Base-by-base conservation (phyloP, 2,329 filamentous ascomycete genomes). In the Leptographium radiaticola region DNA sequence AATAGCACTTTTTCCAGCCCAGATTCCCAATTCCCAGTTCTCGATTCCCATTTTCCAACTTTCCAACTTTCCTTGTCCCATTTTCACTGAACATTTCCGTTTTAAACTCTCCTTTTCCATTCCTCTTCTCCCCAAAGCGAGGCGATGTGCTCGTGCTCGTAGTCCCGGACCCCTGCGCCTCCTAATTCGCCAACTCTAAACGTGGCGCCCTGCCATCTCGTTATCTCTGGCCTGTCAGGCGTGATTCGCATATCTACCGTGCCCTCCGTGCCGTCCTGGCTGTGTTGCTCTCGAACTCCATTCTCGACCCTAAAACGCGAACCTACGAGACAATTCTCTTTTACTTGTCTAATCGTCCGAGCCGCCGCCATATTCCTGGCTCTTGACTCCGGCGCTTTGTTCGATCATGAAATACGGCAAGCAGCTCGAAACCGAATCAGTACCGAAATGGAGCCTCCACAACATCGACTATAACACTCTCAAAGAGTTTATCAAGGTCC, bases 401-500 rank as follows among this genome's bases (percentile, higher is more conserved):
- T 16, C 33, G 18, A 56, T 25, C 57, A 89, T 88, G 85, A 88
- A 89, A 75, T 89, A 85, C 77, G 84, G 85, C 58, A 75, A 86
- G 59, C 84, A 81, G 57, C 76, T 93, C 57, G 80, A 84, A 65
- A 76, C 80, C 68, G 79, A 86, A 66, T 90, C 86, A 48, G 86
- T 89, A 63, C 86, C 87, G 59, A 81, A 86, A 78, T 93, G 87
- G 87, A 86, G 79, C 63, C 76, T 87, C 59, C 84, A 90, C 66
- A 93, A 94, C 68, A 81, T 94, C 68, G 88, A 93, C 67, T 94
- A 94, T 74, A 88, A 91, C 66, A 86, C 86, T 49, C 77, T 94
- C 59, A 94, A 94, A 69, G 78, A 87, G 66, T 76, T 87, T 63
- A 91, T 94, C 73, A 93, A 91, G 67, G 78, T 78, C 56, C 80